Evolutionary conservation across 352 stramenopile genomes (phyloP).

Genomic region (Globisporangium spinosum): DNA sequence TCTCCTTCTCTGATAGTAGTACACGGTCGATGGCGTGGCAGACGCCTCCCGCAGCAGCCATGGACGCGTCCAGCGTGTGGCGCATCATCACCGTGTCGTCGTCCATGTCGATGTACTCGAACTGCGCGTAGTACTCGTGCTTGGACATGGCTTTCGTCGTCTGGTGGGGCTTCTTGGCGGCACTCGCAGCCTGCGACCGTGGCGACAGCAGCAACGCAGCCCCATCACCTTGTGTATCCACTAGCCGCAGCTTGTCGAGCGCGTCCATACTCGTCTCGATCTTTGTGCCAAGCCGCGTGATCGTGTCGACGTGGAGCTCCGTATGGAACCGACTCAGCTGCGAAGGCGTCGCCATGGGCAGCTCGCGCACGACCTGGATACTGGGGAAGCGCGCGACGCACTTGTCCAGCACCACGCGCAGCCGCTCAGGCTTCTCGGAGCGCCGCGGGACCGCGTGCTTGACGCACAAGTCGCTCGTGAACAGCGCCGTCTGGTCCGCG

Average conservation of each 20-base stretch:
- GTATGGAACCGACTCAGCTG: constrained; percentile 62
- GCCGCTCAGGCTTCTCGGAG: constrained; percentile 48
- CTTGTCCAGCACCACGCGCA: constrained; percentile 40
- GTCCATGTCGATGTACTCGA: constrained; percentile 64
- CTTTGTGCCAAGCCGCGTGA: constrained; percentile 45
- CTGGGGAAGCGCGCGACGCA: constrained; percentile 31
- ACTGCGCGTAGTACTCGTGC: constrained; percentile 53
- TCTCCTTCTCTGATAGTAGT: constrained; percentile 14
- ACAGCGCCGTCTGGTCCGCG: constrained; percentile 32
- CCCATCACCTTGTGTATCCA: neutral
- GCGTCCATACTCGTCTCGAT: constrained; percentile 59
- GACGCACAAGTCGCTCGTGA: constrained; percentile 50
- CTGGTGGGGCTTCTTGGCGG: constrained; percentile 12
- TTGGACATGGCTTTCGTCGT: constrained; percentile 29
- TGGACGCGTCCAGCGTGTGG: constrained; percentile 55
- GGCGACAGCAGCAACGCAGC: neutral
- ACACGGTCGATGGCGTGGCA: constrained; percentile 73
- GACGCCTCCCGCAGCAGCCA: constrained; percentile 72
- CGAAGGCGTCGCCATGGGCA: constrained; percentile 34
- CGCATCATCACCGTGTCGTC: constrained; percentile 67
- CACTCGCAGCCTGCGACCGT: constrained; percentile 3
- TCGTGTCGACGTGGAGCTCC: constrained; percentile 50
- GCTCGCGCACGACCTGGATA: constrained; percentile 22
- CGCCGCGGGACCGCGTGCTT: constrained; percentile 39
- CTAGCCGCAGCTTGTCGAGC: constrained; percentile 25